Evolutionary conservation across 257 asterid species (phyloP), one percentile per base, ranked within the genome.

Genomic region (Catharanthus roseus): DNA sequence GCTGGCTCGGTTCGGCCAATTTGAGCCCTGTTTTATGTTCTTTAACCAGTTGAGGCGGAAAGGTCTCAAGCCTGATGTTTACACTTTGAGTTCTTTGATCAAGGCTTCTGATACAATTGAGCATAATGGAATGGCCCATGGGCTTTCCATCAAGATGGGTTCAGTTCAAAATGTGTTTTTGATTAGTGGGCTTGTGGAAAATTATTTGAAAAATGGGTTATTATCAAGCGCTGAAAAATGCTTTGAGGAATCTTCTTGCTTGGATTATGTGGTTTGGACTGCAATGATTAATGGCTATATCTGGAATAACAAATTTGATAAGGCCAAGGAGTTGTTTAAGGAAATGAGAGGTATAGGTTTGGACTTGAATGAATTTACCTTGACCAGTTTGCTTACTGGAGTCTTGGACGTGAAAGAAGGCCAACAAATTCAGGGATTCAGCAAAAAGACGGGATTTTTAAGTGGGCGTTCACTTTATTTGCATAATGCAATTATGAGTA

Each of bases 201-300:
- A 65, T 65, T 73, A 64, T 39, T 65, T 69, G 0, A 65, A 63
- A 38, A 23, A 13, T 39, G 77, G 77, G 57, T 26, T 29, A 16
- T 53, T 73, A 72, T 12, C 2, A 16, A 18, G 49, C 29, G 77
- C 67, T 21, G 77, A 26, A 23, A 53, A 44, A 57, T 73, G 65
- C 29, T 73, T 51, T 73, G 34, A 31, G 72, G 71, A 64, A 10
- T 41, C 58, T 67, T 53, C 34, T 9, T 39, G 67, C 65, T 65
- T 53, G 72, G 77, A 71, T 71, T 33, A 68, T 29, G 75, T 60
- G 36, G 75, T 71, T n/a, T 60, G 75, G 71, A 73, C 65, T 73
- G 49, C 77, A 36, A 65, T 73, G 77, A 65, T 73, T 34, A 73
- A 73, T 53, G 77, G 66, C 4, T 73, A 53, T 53, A 51, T 73